Conservation (phyloP, 352 stramenopile genomes). For the Phytopythium mirpurense region DNA sequence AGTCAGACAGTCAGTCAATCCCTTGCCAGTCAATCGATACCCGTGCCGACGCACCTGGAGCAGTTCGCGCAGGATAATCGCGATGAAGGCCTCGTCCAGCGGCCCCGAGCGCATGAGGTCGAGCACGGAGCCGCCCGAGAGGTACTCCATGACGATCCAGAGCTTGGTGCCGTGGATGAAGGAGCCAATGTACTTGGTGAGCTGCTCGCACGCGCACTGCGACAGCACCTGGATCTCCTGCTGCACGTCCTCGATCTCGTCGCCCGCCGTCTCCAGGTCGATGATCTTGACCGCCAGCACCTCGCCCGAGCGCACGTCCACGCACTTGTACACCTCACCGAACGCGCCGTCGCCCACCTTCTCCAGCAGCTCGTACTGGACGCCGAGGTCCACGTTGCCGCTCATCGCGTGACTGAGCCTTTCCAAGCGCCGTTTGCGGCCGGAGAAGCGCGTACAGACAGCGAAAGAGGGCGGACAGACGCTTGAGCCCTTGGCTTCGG, state of each 20-base stretch:
- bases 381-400: constrained; percentile 35
- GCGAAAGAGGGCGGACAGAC: not conserved
- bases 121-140: constrained; percentile 88
- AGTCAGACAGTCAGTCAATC: no score
- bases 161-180: constrained; percentile 83
- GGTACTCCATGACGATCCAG: constrained; percentile 95
- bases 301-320: constrained; percentile 64
- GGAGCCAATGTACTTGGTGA: constrained; percentile 87
- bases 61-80: constrained; percentile 76
- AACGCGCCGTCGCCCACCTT: constrained; percentile 81
- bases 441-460: not conserved
- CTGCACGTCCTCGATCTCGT: constrained; percentile 86
- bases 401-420: constrained; percentile 22
- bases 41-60: constrained; percentile 23
- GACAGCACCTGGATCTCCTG: constrained; percentile 90
- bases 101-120: constrained; percentile 82
- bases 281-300: constrained; percentile 84
- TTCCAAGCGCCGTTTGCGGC: not conserved
- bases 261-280: constrained; percentile 74
- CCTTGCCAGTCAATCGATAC: constrained; percentile 5
- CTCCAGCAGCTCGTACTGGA: constrained; percentile 75
- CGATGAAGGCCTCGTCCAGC: constrained; percentile 76
- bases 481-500: not conserved
- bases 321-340: constrained; percentile 73
- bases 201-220: constrained; percentile 84